Percentiles rank a stretch among this genome's conserved stretches.
Conservation (phyloP, 768 basidiomycete species). For the Amanita rubescens region DNA sequence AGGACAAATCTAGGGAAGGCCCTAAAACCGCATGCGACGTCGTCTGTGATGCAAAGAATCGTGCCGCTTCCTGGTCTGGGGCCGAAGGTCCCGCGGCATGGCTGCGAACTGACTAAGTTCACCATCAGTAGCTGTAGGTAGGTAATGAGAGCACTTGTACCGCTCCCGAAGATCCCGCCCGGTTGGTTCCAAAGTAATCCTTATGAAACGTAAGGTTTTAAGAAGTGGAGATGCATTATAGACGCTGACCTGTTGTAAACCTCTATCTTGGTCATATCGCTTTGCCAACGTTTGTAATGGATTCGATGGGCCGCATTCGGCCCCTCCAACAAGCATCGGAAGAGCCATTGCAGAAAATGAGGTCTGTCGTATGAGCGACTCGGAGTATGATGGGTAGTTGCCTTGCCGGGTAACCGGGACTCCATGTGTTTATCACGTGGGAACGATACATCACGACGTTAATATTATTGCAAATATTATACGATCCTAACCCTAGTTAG, state of each 20-base stretch:
- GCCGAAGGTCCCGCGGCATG: slow-evolving; percentile 33
- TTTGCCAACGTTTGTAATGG: slow-evolving; percentile 76
- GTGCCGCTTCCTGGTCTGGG: slow-evolving; percentile 58
- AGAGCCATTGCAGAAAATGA: slow-evolving; percentile 52
- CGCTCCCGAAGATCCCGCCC: slow-evolving; percentile 57
- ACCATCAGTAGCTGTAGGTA: background rate
- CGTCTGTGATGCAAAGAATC: slow-evolving; percentile 49
- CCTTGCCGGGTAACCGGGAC: background rate
- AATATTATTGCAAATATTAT: slow-evolving; percentile 6
- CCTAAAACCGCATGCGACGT: slow-evolving; percentile 28
- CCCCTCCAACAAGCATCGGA: slow-evolving; percentile 66
- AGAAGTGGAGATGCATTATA: background rate
- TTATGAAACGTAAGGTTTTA: slow-evolving; percentile 20
- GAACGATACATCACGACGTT: background rate
- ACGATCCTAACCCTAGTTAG: slow-evolving; percentile 7
- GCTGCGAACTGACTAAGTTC: slow-evolving; percentile 52
- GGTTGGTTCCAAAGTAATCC: slow-evolving; percentile 59
- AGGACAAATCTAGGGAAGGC: slow-evolving; percentile 50
- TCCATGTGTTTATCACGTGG: background rate
- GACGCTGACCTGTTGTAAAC: slow-evolving; percentile 62
- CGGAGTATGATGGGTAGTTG: too few relatives aligned
- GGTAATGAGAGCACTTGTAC: slow-evolving; percentile 27
- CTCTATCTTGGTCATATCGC: slow-evolving; percentile 71
- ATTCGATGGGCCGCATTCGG: slow-evolving; percentile 85
- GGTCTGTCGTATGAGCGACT: background rate